Percentiles rank a stretch among this genome's conserved stretches.
Evolutionary conservation across 768 basidiomycete species (phyloP).

Genomic region (Melanogaster broomeanus): DNA sequence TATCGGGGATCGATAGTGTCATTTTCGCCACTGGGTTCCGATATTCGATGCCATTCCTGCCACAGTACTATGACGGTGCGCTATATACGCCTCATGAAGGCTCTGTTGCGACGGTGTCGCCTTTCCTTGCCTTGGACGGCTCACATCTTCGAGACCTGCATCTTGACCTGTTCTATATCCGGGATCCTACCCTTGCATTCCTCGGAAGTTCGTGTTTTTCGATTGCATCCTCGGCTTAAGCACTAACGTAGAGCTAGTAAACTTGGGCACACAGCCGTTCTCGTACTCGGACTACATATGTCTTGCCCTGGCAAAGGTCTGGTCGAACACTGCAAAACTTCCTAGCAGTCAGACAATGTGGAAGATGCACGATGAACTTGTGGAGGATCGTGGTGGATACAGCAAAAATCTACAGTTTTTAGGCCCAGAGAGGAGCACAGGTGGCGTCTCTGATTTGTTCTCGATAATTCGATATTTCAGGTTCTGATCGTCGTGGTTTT

Average conservation of each 20-base stretch:
- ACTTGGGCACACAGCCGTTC: neutral
- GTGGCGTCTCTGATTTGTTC: too few relatives aligned
- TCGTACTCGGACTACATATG: neutral
- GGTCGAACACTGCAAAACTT: slow-evolving; percentile 11
- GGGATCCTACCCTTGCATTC: slow-evolving; percentile 16
- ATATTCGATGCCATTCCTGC: slow-evolving; percentile 17
- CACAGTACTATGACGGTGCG: slow-evolving; percentile 16
- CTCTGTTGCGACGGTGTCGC: neutral
- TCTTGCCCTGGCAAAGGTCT: slow-evolving; percentile 15
- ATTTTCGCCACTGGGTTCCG: too few relatives aligned
- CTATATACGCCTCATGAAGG: neutral
- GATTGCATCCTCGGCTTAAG: neutral
- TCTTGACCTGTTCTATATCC: slow-evolving; percentile 15
- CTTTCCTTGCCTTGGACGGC: slow-evolving; percentile 10
- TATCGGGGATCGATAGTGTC: too few relatives aligned
- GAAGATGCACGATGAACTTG: neutral
- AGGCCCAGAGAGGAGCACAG: too few relatives aligned
- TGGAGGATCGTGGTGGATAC: slow-evolving; percentile 14
- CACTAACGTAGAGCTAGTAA: neutral
- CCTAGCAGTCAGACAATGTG: too few relatives aligned
- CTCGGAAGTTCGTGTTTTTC: slow-evolving; percentile 1
- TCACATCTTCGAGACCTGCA: too few relatives aligned
- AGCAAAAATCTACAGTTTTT: slow-evolving; percentile 14
- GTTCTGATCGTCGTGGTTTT: too few relatives aligned
- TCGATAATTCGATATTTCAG: too few relatives aligned